Conservation (phyloP, 129 eudicot genomes). For the Arctium lappa region DNA sequence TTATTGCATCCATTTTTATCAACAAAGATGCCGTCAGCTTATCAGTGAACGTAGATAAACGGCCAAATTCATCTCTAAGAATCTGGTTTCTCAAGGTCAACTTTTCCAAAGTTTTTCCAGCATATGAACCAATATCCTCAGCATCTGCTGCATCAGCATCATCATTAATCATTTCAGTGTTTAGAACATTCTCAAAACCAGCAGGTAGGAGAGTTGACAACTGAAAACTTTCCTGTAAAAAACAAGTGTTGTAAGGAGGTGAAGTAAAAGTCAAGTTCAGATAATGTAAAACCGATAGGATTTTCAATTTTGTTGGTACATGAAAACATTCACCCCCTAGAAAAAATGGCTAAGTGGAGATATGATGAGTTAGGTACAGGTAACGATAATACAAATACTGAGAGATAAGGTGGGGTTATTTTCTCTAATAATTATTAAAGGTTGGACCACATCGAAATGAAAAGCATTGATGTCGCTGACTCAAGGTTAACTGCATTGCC, state of each 20-base stretch:
- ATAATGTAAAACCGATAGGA: not conserved
- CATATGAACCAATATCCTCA: conserved; percentile 33
- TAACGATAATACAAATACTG: not conserved
- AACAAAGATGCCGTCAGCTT: conserved; percentile 35
- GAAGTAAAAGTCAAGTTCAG: not conserved
- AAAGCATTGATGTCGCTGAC: not conserved
- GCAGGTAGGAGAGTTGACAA: conserved; percentile 26
- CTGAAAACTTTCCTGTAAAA: conserved; percentile 45
- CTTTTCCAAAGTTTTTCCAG: conserved; percentile 35
- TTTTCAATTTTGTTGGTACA: not conserved
- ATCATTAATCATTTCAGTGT: conserved; percentile 23
- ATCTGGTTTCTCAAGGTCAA: conserved; percentile 43
- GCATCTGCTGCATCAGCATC: conserved; percentile 39
- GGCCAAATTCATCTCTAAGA: conserved; percentile 37
- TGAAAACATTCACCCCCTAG: not conserved
- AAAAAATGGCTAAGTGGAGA: not conserved
- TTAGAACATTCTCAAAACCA: conserved; percentile 17
- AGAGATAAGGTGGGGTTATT: not conserved
- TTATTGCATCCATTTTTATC: conserved; percentile 35
- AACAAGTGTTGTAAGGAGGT: not conserved
- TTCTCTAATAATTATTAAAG: not conserved
- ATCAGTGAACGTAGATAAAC: conserved; percentile 41
- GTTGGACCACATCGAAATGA: not conserved
- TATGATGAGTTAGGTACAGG: not conserved
- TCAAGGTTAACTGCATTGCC: too few relatives aligned